Percentiles rank a stretch among this genome's conserved stretches.
These are phyloP conservation scores for Aspergillus caelatus DNA, from an alignment of 2,329 filamentous ascomycete genomes.

Conservation along the genomic window DNA sequence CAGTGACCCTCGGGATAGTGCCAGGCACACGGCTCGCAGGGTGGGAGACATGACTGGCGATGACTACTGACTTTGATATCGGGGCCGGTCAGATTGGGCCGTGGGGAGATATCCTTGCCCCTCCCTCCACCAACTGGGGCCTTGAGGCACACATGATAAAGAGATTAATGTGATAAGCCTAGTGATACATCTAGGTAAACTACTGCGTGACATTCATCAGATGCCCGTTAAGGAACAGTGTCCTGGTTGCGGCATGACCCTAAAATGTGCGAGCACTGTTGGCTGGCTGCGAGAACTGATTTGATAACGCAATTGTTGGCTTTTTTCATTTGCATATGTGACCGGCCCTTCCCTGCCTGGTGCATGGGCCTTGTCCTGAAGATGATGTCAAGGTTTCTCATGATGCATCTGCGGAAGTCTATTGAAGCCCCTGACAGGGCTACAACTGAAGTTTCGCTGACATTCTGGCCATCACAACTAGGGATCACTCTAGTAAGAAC, in stretches of 20 bases:
- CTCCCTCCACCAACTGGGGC: conserved; percentile 6
- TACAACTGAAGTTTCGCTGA: conserved; percentile 17
- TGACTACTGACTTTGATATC: conserved; percentile 15
- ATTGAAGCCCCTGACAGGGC: conserved; percentile 22
- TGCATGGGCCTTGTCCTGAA: conserved; percentile 21
- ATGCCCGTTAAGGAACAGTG: conserved; percentile 19
- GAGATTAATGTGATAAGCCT: conserved; percentile 10
- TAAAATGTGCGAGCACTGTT: conserved; percentile 21
- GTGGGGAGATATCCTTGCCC: conserved; percentile 8
- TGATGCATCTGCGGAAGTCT: conserved; percentile 25
- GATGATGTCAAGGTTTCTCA: conserved; percentile 28
- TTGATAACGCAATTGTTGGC: conserved; percentile 24
- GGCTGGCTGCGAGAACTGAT: conserved; percentile 23
- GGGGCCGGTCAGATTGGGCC: conserved; percentile 16
- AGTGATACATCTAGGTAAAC: conserved; percentile 13
- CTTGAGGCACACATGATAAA: conserved; percentile 19
- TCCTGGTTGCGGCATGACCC: conserved; percentile 26
- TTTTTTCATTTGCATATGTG: conserved; percentile 22
- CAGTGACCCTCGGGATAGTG: conserved; percentile 8
- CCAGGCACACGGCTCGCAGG: conserved; percentile 12
- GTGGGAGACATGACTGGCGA: conserved; percentile 8
- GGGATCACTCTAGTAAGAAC: conserved; percentile 11
- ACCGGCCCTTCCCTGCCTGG: conserved; percentile 15
- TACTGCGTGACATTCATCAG: conserved; percentile 26
- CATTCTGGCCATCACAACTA: conserved; percentile 16